phyloP scores from a whole-genome alignment of 1,284 basidiomycete species.

The Ceratorhiza oryzae-sativae region DNA sequence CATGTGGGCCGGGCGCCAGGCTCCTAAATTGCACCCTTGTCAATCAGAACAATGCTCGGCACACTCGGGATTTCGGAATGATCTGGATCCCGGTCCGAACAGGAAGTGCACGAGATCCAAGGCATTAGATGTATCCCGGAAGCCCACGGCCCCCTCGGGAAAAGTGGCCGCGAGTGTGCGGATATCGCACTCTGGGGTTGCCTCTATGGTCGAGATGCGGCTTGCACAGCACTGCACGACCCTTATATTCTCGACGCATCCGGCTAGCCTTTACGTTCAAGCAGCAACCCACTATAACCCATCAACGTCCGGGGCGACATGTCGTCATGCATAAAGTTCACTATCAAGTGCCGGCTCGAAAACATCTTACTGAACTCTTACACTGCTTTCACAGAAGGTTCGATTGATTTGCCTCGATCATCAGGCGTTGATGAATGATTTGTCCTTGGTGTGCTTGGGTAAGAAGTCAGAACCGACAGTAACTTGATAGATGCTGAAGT shows the following conservation, averaged over 20 bases:
- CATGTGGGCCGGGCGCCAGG: neutral
- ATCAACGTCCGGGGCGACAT: no score
- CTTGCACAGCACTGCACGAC: no score
- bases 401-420: no score
- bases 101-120: neutral
- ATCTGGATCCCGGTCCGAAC: neutral
- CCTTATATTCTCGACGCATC: neutral
- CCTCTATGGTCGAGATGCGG: no score
- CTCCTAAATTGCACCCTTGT: neutral
- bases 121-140: neutral
- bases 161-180: neutral
- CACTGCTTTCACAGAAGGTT: no score
- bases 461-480: no score
- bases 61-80: neutral
- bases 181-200: neutral
- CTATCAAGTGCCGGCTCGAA: no score
- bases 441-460: no score
- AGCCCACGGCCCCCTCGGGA: neutral
- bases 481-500: no score
- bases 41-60: neutral
- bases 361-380: no score
- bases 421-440: no score
- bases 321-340: no score
- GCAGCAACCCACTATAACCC: neutral
- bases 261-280: neutral